Conservation (phyloP, 306 rosid species). For the Fragaria vesca region DNA sequence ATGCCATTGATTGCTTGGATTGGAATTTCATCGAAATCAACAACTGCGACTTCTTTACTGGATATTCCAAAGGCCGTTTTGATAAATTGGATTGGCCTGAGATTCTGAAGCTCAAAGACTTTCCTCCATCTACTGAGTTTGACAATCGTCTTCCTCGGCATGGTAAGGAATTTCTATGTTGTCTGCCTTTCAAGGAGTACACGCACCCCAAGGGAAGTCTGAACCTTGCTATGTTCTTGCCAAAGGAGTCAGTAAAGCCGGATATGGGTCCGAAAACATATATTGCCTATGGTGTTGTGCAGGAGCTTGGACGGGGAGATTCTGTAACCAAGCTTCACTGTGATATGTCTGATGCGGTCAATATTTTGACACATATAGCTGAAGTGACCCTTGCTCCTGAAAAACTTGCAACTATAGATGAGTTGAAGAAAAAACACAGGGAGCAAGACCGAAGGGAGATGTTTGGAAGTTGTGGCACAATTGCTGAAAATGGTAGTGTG, state of each 20-base stretch:
- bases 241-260: constrained; percentile 34
- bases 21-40: constrained; percentile 76
- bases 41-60: constrained; percentile 72
- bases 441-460: constrained; percentile 60
- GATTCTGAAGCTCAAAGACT: constrained; percentile 74
- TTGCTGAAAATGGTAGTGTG: background rate
- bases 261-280: constrained; percentile 95
- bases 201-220: constrained; percentile 62
- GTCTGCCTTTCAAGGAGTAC: constrained; percentile 72
- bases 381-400: constrained; percentile 29
- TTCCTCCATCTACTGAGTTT: constrained; percentile 78
- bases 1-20: constrained; percentile 78
- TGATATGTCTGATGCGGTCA: constrained; percentile 89
- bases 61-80: constrained; percentile 47
- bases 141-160: constrained; percentile 81
- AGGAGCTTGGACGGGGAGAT: constrained; percentile 92
- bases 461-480: constrained; percentile 17
- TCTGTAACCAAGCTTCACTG: constrained; percentile 93
- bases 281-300: constrained; percentile 74
- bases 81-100: constrained; percentile 52
- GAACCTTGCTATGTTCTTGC: constrained; percentile 55
- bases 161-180: constrained; percentile 63
- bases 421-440: constrained; percentile 40
- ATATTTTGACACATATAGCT: constrained; percentile 68
- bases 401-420: constrained; percentile 17